These are phyloP conservation scores for Scutellaria galericulata DNA, from an alignment of 257 asterid genomes.

Conservation along the genomic window DNA sequence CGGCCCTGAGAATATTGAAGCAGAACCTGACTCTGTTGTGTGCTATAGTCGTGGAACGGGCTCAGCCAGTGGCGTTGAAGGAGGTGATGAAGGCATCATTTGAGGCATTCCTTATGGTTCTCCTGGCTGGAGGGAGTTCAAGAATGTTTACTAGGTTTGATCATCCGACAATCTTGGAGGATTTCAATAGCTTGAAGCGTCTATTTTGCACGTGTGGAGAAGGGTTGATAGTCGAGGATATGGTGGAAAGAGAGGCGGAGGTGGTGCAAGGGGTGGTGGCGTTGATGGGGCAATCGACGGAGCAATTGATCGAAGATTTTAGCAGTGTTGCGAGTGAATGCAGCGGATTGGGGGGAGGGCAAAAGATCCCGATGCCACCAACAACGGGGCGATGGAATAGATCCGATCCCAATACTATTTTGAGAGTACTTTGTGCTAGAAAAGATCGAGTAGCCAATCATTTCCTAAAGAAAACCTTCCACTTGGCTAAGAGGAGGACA, in stretches of 20 bases:
- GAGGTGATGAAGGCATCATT: conserved; percentile 85
- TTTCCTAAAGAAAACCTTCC: conserved; percentile 75
- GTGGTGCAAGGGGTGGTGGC: conserved; percentile 75
- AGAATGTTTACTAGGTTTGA: conserved; percentile 58
- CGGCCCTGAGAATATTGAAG: conserved; percentile 61
- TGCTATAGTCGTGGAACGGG: conserved; percentile 70
- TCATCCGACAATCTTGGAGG: conserved; percentile 71
- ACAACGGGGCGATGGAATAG: conserved; percentile 83
- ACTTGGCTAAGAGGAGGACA: conserved; percentile 68
- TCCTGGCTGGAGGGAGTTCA: conserved; percentile 80
- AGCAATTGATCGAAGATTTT: conserved; percentile 72
- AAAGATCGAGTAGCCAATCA: conserved; percentile 67
- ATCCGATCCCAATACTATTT: conserved; percentile 77
- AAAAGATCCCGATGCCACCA: conserved; percentile 75
- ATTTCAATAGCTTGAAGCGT: conserved; percentile 56
- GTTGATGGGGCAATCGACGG: conserved; percentile 71
- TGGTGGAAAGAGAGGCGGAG: conserved; percentile 70
- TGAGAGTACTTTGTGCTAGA: conserved; percentile 77
- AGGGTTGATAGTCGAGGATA: conserved; percentile 70
- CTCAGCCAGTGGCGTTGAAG: conserved; percentile 62
- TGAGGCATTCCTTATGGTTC: conserved; percentile 77
- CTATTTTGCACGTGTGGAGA: conserved; percentile 78
- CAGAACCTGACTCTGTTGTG: conserved; percentile 79
- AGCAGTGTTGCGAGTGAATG: conserved; percentile 60
- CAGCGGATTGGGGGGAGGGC: conserved; percentile 56